A percentile compares a stretch with the other conserved stretches of the same genome.
phyloP scores from a whole-genome alignment of 2,329 filamentous ascomycete genomes.

The Albifimbria verrucaria region DNA sequence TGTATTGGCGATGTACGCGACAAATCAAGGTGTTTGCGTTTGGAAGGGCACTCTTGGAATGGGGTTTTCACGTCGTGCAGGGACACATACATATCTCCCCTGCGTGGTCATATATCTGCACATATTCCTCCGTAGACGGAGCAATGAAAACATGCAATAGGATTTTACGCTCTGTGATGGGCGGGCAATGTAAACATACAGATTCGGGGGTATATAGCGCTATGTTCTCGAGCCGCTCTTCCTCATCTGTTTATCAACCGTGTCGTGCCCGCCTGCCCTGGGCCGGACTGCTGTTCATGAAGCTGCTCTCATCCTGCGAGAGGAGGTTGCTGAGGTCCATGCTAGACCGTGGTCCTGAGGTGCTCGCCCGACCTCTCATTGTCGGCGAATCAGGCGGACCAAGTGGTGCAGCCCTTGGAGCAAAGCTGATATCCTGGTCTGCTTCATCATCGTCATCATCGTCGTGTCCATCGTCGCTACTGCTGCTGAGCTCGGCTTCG shows the following conservation, averaged over 20 bases:
- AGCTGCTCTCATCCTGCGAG: slow-evolving; percentile 55
- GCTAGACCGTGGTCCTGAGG: slow-evolving; percentile 37
- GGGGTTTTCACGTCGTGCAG: too few species aligned
- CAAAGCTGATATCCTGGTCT: slow-evolving; percentile 34
- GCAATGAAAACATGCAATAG: too few species aligned
- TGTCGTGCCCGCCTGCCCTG: slow-evolving; percentile 35
- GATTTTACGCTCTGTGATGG: too few species aligned
- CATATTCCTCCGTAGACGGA: too few species aligned
- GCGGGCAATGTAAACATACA: not conserved
- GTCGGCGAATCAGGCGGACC: slow-evolving; percentile 35
- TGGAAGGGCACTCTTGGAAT: too few species aligned
- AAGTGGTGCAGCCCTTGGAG: slow-evolving; percentile 30
- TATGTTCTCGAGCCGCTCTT: not conserved
- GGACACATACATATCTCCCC: not conserved
- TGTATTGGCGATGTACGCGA: not conserved
- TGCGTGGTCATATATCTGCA: too few species aligned
- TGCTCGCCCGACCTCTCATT: slow-evolving; percentile 23
- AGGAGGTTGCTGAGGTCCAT: slow-evolving; percentile 56
- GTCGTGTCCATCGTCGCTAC: slow-evolving; percentile 38
- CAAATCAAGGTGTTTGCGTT: too few species aligned
- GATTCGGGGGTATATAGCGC: not conserved
- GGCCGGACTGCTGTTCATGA: slow-evolving; percentile 51
- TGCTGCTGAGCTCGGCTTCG: slow-evolving; percentile 59
- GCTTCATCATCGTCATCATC: slow-evolving; percentile 19
- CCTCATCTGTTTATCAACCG: slow-evolving; percentile 12